Conservation (phyloP, 129 eudicot genomes). For the Lactuca saligna region DNA sequence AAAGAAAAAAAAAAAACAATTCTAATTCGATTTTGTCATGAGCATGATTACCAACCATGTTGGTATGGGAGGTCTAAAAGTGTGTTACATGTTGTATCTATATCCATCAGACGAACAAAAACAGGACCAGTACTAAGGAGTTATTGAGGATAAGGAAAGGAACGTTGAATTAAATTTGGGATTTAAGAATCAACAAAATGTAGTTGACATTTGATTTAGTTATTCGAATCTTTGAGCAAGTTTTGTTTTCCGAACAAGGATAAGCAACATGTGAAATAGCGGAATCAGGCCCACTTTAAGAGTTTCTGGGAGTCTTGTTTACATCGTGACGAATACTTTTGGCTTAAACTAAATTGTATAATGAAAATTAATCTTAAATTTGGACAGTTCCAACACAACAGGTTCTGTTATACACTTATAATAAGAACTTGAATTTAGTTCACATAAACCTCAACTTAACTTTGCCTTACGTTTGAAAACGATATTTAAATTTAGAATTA, state of each 20-base stretch:
- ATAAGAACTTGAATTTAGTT: too few species aligned
- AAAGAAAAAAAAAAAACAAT: neutral
- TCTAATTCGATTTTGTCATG: conserved; percentile 8
- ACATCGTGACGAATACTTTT: too few species aligned
- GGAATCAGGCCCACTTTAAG: neutral
- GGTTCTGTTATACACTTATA: neutral
- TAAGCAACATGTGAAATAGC: neutral
- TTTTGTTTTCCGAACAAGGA: neutral
- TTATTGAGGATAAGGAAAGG: conserved; percentile 14
- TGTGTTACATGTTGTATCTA: conserved; percentile 2
- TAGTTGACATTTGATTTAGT: conserved; percentile 25
- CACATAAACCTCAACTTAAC: neutral
- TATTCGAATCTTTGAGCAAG: neutral
- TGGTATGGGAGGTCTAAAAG: conserved; percentile 12
- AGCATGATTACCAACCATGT: conserved; percentile 15
- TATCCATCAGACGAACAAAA: conserved; percentile 8
- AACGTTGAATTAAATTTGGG: conserved; percentile 20
- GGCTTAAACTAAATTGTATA: too few species aligned
- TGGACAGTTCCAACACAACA: neutral
- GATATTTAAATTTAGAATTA: too few species aligned
- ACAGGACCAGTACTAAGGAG: conserved; percentile 2
- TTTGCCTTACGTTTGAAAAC: too few species aligned
- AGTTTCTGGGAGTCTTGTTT: neutral
- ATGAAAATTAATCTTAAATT: too few species aligned
- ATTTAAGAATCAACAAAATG: conserved; percentile 11